These are phyloP conservation scores for Stemphylium beticola DNA, from an alignment of 2,329 filamentous ascomycete genomes.

Conservation along the genomic window DNA sequence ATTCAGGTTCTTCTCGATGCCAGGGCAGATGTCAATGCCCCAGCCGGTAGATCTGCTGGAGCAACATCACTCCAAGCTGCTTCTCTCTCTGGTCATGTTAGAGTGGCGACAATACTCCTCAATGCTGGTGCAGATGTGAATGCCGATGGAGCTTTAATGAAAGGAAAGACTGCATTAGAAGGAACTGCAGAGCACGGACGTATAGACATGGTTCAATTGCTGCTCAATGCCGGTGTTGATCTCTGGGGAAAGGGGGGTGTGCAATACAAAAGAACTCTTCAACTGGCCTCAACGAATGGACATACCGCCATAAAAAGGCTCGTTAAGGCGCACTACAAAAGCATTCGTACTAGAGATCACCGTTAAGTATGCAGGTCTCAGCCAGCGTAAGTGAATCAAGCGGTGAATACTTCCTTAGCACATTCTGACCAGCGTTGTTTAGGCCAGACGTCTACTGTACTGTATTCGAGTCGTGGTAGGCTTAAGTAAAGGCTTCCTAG, in stretches of 20 bases:
- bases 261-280: background rate
- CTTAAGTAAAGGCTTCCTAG: background rate
- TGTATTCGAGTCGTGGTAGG: background rate
- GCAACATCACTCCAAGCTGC: background rate
- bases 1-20: background rate
- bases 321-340: background rate
- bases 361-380: background rate
- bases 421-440: background rate
- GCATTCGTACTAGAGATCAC: background rate
- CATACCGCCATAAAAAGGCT: background rate
- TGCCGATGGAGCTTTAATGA: background rate
- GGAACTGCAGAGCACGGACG: conserved; percentile 38
- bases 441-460: background rate
- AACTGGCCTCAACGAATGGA: background rate
- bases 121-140: background rate
- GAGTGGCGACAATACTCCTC: background rate
- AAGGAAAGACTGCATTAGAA: conserved; percentile 25
- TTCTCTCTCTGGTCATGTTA: background rate
- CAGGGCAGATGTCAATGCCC: background rate
- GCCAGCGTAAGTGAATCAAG: background rate
- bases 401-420: background rate
- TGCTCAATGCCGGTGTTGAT: background rate
- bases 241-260: background rate
- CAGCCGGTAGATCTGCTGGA: conserved; percentile 15
- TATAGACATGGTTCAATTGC: conserved; percentile 32